Base-by-base conservation (phyloP, 2,329 filamentous ascomycete species). In the Hypocrella siamensis region DNA sequence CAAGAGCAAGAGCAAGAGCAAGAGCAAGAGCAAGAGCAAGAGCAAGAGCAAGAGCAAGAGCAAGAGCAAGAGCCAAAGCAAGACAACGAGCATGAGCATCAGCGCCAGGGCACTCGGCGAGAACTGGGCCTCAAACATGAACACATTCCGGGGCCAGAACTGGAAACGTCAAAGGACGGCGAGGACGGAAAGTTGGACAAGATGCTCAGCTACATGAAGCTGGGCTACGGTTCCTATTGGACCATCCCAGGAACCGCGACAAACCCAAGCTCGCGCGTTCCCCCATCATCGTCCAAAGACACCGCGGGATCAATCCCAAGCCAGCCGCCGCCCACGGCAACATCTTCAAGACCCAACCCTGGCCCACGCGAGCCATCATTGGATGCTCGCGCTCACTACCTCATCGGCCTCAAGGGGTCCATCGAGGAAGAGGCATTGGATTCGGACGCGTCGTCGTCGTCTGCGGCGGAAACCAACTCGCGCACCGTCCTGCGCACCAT, bases 141-240 rank as follows among this genome's bases (percentile, higher is more conserved):
- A n/a, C n/a, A n/a, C n/a, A n/a, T n/a, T n/a, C n/a, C n/a, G n/a
- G n/a, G n/a, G n/a, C n/a, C n/a, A n/a, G n/a, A n/a, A n/a, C n/a
- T n/a, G n/a, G n/a, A n/a, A n/a, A n/a, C 25, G 6, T 8, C 35
- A 28, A 30, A 34, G 25, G 26, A 33, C 17, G 19, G 19, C 14
- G 55, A 58, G 4, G 53, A 53, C 18, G 53, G 56, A 7, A 57
- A 57, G 15, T 51, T 70, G 38, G 64, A 69, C 42, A 71, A 61
- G 34, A 61, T 76, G 42, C 65, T 76, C 45, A 68, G 65, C 40
- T 79, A 74, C 43, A 60, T 82, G 31, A 81, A 75, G 44, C 53
- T 78, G 31, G 73, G 73, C 4, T 78, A 78, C 40, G 73, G 73
- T 18, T 75, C 69, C n/a, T 73, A 75, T 41, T 78, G 73, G 73